A percentile compares a stretch with the other conserved stretches of the same genome.
Conservation (phyloP, 179 eudicot genomes). For the Camellia oleifera region DNA sequence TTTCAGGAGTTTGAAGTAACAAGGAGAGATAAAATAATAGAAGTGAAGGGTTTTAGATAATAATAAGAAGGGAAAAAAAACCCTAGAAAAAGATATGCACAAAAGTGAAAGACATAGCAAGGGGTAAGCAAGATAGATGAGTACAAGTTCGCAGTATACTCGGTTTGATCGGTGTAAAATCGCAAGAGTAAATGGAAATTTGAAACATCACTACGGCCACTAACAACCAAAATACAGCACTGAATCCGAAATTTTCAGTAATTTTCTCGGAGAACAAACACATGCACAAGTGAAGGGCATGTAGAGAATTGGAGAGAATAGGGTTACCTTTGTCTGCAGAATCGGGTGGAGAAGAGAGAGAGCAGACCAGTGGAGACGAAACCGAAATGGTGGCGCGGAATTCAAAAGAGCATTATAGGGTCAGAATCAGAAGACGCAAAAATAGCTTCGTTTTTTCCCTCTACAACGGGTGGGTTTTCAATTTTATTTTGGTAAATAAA, state of each 20-base stretch:
- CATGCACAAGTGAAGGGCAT: background rate
- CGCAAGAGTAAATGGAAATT: background rate
- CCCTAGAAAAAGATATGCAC: conserved; percentile 7
- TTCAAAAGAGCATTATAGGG: background rate
- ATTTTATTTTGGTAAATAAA: too few species aligned
- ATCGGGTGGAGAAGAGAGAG: background rate
- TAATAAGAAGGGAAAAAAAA: background rate
- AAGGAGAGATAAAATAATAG: background rate
- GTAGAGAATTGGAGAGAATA: background rate
- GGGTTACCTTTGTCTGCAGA: background rate
- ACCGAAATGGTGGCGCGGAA: conserved; percentile 12
- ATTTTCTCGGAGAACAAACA: background rate
- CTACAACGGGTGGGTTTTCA: too few species aligned
- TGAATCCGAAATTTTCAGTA: background rate
- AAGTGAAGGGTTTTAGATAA: background rate
- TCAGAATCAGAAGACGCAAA: too few species aligned
- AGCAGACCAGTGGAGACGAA: background rate
- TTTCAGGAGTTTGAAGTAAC: background rate
- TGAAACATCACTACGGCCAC: background rate
- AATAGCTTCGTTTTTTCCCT: too few species aligned
- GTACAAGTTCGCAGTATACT: background rate
- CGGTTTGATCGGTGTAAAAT: background rate
- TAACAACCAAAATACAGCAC: background rate
- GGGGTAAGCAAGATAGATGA: background rate
- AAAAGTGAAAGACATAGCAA: background rate